Evolutionary conservation across 2,329 filamentous ascomycete genomes (phyloP).

Genomic region (Drechslerella stenobrocha): DNA sequence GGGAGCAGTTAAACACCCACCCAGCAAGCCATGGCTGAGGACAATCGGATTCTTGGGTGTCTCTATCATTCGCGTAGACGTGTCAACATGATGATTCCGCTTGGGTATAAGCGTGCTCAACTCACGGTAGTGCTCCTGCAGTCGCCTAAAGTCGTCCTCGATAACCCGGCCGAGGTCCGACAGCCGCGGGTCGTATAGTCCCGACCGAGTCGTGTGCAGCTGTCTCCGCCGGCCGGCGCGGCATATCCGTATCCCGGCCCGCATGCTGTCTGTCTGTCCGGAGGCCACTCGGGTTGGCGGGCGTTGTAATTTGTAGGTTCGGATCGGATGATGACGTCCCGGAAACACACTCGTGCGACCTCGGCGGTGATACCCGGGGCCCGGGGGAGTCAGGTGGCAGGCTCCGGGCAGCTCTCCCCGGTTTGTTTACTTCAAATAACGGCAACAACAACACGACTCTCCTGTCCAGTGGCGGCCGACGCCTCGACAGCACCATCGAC

Average conservation of each 20-base stretch:
- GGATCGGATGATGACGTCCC: slow-evolving; percentile 3
- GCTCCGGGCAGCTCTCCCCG: too few species aligned
- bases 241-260: neutral
- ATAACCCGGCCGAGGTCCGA: slow-evolving; percentile 37
- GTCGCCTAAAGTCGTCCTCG: slow-evolving; percentile 40
- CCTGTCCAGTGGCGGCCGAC: slow-evolving; percentile 1
- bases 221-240: neutral
- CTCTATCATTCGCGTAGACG: slow-evolving; percentile 50
- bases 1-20: too few species aligned
- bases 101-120: neutral
- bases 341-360: neutral
- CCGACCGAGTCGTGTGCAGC: neutral
- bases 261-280: neutral
- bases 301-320: slow-evolving; percentile 11
- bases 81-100: neutral
- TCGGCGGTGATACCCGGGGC: too few species aligned
- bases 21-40: slow-evolving; percentile 68
- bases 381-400: neutral
- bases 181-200: slow-evolving; percentile 35
- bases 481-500: neutral
- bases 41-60: slow-evolving; percentile 67
- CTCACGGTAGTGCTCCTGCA: slow-evolving; percentile 42
- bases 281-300: neutral
- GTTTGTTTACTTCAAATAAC: slow-evolving; percentile 45
- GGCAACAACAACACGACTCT: slow-evolving; percentile 13